Conservation (phyloP, 805 yeast species). For the Barnettozyma sp. region DNA sequence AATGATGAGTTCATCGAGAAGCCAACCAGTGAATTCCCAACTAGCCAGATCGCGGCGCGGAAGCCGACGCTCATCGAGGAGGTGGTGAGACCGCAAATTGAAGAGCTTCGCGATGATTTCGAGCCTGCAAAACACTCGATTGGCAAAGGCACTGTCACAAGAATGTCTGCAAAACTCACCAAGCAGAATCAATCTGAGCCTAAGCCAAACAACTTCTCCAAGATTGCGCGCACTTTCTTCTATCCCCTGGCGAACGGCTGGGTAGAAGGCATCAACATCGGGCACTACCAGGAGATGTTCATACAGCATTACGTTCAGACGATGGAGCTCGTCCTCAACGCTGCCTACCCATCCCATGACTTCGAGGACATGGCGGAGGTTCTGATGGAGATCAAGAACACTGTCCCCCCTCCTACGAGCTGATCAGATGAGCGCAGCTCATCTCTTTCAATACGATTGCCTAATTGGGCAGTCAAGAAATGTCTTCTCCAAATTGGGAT, state of each 20-base stretch:
- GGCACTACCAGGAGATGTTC: constrained; percentile 45
- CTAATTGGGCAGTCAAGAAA: too few relatives aligned
- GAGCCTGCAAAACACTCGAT: neutral
- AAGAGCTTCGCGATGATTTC: constrained; percentile 6
- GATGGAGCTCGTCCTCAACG: constrained; percentile 37
- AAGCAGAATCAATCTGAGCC: constrained; percentile 6
- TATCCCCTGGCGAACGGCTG: constrained; percentile 49
- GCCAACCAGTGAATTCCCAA: constrained; percentile 30
- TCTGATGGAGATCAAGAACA: constrained; percentile 23
- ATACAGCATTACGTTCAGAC: constrained; percentile 46
- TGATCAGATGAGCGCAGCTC: too few relatives aligned
- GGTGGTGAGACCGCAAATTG: neutral
- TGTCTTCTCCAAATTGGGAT: too few relatives aligned
- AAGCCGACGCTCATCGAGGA: constrained; percentile 12
- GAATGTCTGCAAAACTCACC: constrained; percentile 32
- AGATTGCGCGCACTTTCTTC: constrained; percentile 37
- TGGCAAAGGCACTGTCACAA: constrained; percentile 18
- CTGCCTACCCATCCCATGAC: constrained; percentile 41
- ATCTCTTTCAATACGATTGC: too few relatives aligned
- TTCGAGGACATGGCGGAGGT: constrained; percentile 29
- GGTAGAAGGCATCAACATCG: constrained; percentile 48
- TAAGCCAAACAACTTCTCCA: constrained; percentile 28
- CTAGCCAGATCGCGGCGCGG: constrained; percentile 25
- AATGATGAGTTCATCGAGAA: constrained; percentile 44
- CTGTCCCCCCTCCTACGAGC: too few relatives aligned